Conservation (phyloP, 2,329 filamentous ascomycete genomes). For the Xylariaceae sp. region DNA sequence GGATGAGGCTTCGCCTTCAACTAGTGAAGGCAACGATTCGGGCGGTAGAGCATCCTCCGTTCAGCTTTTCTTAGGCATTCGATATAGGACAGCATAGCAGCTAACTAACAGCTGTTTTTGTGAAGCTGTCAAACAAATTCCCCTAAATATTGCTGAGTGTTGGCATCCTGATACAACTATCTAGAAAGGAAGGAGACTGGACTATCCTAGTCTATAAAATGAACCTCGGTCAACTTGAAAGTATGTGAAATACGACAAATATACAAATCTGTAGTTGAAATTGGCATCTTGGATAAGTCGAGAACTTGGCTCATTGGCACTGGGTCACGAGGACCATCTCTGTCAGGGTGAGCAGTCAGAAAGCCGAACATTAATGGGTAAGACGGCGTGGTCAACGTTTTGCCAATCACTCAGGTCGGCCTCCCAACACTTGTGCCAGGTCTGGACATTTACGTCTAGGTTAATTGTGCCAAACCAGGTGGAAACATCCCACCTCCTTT, state of each 20-base stretch:
- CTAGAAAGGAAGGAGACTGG: not conserved
- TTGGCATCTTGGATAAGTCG: not conserved
- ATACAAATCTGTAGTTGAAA: not conserved
- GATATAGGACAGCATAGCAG: not conserved
- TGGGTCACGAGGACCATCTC: too few relatives aligned
- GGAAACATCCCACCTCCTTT: not conserved
- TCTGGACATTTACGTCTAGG: too few relatives aligned
- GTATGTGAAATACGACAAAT: constrained; percentile 3
- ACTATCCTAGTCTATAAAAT: not conserved
- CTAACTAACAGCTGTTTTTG: not conserved
- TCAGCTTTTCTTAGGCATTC: not conserved
- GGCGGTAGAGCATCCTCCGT: not conserved
- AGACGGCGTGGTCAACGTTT: too few relatives aligned
- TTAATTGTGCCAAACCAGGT: too few relatives aligned
- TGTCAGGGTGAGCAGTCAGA: too few relatives aligned
- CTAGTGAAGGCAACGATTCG: not conserved
- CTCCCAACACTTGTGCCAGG: too few relatives aligned
- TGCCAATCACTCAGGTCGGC: too few relatives aligned
- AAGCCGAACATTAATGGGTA: too few relatives aligned
- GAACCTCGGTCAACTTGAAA: not conserved
- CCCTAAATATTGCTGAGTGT: not conserved
- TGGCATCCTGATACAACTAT: not conserved
- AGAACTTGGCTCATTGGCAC: not conserved
- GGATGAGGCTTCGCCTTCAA: not conserved
- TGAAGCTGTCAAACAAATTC: not conserved